A percentile compares a stretch with the other conserved stretches of the same genome.
These are phyloP conservation scores for Stenogyne calaminthoides DNA, from an alignment of 305 asterid species.

Conservation along the genomic window DNA sequence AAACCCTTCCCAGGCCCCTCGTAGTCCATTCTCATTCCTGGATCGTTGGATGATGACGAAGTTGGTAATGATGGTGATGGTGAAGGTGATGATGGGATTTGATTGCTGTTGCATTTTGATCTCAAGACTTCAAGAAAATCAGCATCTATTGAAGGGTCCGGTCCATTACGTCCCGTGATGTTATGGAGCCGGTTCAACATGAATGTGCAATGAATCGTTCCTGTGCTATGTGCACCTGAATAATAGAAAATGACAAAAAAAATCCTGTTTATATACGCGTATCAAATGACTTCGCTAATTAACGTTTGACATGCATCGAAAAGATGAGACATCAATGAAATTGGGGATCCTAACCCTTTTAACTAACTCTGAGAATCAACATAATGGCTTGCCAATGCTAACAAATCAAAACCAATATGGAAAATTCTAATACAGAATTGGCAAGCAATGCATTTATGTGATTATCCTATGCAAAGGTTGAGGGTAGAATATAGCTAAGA, in stretches of 20 bases:
- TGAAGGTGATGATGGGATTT: slow-evolving; percentile 28
- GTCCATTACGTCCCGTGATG: slow-evolving; percentile 43
- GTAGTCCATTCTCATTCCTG: slow-evolving; percentile 70
- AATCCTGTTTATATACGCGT: background rate
- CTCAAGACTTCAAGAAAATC: slow-evolving; percentile 57
- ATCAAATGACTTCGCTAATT: background rate
- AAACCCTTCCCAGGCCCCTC: slow-evolving; percentile 71
- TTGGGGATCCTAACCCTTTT: background rate
- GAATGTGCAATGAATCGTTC: slow-evolving; percentile 72
- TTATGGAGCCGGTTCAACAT: slow-evolving; percentile 54
- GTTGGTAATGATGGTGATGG: slow-evolving; percentile 35
- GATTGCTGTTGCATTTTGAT: slow-evolving; percentile 48
- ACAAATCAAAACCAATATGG: background rate
- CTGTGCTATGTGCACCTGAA: slow-evolving; percentile 84
- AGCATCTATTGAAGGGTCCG: slow-evolving; percentile 67
- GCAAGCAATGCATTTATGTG: background rate
- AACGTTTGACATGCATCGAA: background rate
- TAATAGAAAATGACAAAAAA: background rate
- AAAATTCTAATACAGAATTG: background rate
- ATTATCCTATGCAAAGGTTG: background rate
- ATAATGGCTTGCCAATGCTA: background rate
- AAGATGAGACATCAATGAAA: background rate
- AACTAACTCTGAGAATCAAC: background rate
- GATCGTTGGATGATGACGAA: slow-evolving; percentile 33
- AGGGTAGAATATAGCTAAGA: background rate